Conservation (phyloP, 1,284 basidiomycete species). For the Ganoderma leucocontextum region DNA sequence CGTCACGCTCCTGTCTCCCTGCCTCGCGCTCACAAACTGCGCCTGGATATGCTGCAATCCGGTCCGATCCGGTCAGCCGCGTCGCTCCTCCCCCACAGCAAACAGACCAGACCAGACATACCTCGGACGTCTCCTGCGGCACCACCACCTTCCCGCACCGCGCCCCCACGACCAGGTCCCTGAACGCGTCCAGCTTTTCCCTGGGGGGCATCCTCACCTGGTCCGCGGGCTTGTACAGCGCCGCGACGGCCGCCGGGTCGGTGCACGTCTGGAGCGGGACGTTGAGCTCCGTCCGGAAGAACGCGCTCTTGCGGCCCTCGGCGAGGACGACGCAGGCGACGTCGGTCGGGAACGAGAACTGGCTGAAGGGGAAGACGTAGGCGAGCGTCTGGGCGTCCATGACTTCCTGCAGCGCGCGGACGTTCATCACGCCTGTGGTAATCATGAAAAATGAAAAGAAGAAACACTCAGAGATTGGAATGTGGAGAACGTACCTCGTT, state of each 20-base stretch:
- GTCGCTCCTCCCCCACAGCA: background rate
- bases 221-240: constrained; percentile 57
- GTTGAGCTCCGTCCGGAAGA: constrained; percentile 70
- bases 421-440: constrained; percentile 67
- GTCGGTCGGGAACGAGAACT: constrained; percentile 81
- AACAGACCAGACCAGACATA: constrained; percentile 35
- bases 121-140: constrained; percentile 62
- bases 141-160: constrained; percentile 55
- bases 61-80: background rate
- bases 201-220: constrained; percentile 53
- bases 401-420: constrained; percentile 74
- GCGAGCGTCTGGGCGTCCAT: constrained; percentile 76
- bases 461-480: background rate
- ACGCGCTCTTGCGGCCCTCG: constrained; percentile 71
- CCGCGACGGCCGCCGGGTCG: constrained; percentile 22
- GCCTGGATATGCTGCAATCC: constrained; percentile 69
- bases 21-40: constrained; percentile 73
- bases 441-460: background rate
- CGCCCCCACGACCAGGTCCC: constrained; percentile 62
- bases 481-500: constrained; percentile 55
- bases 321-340: constrained; percentile 70
- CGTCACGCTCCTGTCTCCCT: constrained; percentile 53
- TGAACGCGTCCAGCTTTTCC: constrained; percentile 59
- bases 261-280: constrained; percentile 50
- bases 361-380: constrained; percentile 84